Evolutionary conservation across 352 stramenopile species (phyloP), one percentile per base, ranked within the genome.

Genomic region (Peronosclerospora sorghi): DNA sequence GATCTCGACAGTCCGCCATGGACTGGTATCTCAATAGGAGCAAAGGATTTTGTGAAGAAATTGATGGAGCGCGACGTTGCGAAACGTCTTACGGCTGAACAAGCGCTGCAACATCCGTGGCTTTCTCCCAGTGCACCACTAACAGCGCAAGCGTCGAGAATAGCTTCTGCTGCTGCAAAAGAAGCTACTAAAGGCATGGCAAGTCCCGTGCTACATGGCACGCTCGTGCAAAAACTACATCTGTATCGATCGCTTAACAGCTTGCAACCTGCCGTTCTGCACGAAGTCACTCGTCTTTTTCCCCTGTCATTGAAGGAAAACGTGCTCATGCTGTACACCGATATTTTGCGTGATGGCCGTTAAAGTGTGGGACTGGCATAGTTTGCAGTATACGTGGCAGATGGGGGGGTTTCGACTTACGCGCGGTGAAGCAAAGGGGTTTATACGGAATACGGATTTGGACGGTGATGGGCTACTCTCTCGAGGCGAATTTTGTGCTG

Each of bases 191-290:
- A 64, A 7, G 52, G 49, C 1, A 48, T 55, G 18, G 39, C 54
- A 18, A 53, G 51, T 5, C 56, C 56, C 26, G 54, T 51, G 29
- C 54, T 89, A 2, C 54, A 75, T 17, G 76, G 76, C 23, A 84
- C 76, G 34, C 52, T 89, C 4, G 69, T 89, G 19, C 76, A 89
- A 46, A 67, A 72, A 4, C 49, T 89, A 17, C 76, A 89, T 28
- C 55, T 86, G 12, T 83, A 89, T 44, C 73, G 76, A 14, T 71
- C 71, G 19, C 70, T 85, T 26, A 85, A 80, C 34, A 67, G 65
- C 24, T 62, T 89, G 32, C 76, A 89, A 35, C 71, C 76, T 34
- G 65, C 67, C 9, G 71, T 79, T 30, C 62, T 89, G 23, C 65
- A 59, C 32, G 66, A 86, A 39, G 65, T 89, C 13, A 64, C 69